Conservation (phyloP, 768 basidiomycete species). For the Gymnopilus dilepis region DNA sequence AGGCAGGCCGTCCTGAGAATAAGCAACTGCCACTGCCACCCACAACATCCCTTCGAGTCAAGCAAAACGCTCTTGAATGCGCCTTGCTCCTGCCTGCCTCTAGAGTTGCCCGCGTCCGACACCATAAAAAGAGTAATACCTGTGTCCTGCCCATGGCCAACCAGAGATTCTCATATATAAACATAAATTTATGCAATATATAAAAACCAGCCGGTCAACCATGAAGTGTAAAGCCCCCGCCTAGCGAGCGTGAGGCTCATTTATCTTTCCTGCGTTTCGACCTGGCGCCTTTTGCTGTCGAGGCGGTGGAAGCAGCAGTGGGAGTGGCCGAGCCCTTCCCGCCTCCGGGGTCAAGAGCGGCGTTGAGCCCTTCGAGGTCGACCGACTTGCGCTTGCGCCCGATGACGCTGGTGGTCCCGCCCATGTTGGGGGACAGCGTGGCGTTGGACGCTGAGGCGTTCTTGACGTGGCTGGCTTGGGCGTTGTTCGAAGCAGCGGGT, state of each 20-base stretch:
- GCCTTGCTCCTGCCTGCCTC: too few species aligned
- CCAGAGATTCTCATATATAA: too few species aligned
- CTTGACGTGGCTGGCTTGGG: too few species aligned
- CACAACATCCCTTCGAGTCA: too few species aligned
- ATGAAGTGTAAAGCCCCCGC: background rate
- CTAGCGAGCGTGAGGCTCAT: conserved; percentile 5
- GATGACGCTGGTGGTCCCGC: background rate
- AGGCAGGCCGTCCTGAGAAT: too few species aligned
- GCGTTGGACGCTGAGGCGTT: background rate
- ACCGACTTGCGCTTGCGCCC: conserved; percentile 46
- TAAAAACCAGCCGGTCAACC: too few species aligned
- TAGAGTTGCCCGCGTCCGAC: too few species aligned
- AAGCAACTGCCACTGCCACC: too few species aligned
- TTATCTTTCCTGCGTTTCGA: conserved; percentile 31
- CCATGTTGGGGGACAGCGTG: background rate
- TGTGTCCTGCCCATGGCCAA: too few species aligned
- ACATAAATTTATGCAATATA: too few species aligned
- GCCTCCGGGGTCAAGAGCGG: conserved; percentile 24
- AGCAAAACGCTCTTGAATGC: too few species aligned
- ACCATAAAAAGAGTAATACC: too few species aligned
- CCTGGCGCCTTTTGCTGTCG: conserved; percentile 10
- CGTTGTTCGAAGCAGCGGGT: background rate
- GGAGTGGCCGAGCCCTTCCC: background rate
- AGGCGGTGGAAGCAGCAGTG: background rate
- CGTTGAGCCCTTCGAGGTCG: conserved; percentile 21